Base-by-base conservation (phyloP, 192 early-diverging fungal species). In the Coemansia sp. region DNA sequence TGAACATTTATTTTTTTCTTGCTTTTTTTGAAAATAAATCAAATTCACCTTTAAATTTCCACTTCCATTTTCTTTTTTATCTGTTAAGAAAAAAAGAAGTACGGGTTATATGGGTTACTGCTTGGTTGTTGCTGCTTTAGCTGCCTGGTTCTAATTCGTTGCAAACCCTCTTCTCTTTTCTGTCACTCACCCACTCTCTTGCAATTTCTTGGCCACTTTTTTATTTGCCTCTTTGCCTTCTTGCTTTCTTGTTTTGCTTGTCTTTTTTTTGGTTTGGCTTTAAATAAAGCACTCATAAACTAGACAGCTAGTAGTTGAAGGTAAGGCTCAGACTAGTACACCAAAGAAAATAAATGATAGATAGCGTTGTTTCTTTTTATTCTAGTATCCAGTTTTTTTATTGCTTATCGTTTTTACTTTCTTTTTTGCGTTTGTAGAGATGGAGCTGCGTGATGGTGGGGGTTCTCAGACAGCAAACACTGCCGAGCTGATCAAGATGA, bases 401-500 rank as follows among this genome's bases (percentile, higher is more conserved):
- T 25, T 25, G 22, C 22, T 25, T 25, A 25, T 25, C 22, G 22
- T 25, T 25, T 25, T 25, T 25, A 25, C 22, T 25, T 29, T 49
- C 5, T 25, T 38, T 17, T 25, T 48, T 61, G 20, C 8, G 14
- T 36, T 61, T 40, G 34, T 34, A 40, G 31, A 59, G 40, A 60
- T 48, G 40, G 59, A 60, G 38, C 38, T 60, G 40, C 59, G 59
- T 48, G 22, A 38, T 14, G 40, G 22, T 3, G 62, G 38, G 8
- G 30, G n/a, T 11, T n/a, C 18, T 2, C 49, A 72, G 60, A 63
- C 59, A 33, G 61, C 55, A 28, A 71, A 56, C 63, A 80, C 77
- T 14, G 72, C 77, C 22, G 72, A 80, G 68, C 77, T 80, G 51
- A 74, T 72, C 22, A 64, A 68, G 65, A 54, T 61, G 71, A 73